These are phyloP conservation scores for Botryosphaeria agaves DNA, from an alignment of 2,329 filamentous ascomycete genomes.

Conservation along the genomic window DNA sequence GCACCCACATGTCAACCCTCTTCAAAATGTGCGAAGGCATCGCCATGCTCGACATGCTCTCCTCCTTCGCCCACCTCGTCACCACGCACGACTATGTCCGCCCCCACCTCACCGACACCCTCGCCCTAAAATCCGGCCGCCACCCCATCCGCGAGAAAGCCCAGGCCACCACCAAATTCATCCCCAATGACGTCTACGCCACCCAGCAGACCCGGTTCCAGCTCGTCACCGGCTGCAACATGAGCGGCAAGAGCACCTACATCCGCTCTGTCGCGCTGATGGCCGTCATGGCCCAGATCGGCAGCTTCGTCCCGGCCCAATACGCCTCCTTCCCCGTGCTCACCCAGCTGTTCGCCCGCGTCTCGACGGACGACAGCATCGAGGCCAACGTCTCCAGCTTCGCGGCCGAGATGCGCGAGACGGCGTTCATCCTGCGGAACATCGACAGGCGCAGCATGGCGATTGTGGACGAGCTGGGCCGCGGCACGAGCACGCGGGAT, in stretches of 20 bases:
- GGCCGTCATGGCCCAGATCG: constrained; percentile 86
- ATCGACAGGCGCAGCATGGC: constrained; percentile 46
- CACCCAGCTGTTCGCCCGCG: constrained; percentile 69
- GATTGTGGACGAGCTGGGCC: constrained; percentile 81
- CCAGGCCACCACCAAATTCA: constrained; percentile 46
- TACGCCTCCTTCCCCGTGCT: constrained; percentile 70
- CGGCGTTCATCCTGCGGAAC: constrained; percentile 80
- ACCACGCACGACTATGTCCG: constrained; percentile 49
- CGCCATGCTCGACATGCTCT: constrained; percentile 67
- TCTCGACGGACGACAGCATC: constrained; percentile 74
- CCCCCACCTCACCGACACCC: constrained; percentile 48
- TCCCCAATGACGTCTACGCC: constrained; percentile 84
- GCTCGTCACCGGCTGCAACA: constrained; percentile 90
- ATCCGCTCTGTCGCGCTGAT: constrained; percentile 73
- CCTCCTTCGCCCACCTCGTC: constrained; percentile 57
- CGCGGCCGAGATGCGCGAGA: constrained; percentile 87
- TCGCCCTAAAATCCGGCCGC: constrained; percentile 57
- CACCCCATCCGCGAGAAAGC: constrained; percentile 68
- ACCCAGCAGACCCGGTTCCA: constrained; percentile 70
- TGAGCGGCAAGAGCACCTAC: constrained; percentile 96
- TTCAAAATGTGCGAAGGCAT: constrained; percentile 79
- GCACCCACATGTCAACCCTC: constrained; percentile 50
- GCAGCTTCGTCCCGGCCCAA: constrained; percentile 72
- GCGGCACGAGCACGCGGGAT: constrained; percentile 78
- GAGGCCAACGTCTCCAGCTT: constrained; percentile 90